phyloP scores from a whole-genome alignment of 306 rosid genomes.

The Prunus persica region DNA sequence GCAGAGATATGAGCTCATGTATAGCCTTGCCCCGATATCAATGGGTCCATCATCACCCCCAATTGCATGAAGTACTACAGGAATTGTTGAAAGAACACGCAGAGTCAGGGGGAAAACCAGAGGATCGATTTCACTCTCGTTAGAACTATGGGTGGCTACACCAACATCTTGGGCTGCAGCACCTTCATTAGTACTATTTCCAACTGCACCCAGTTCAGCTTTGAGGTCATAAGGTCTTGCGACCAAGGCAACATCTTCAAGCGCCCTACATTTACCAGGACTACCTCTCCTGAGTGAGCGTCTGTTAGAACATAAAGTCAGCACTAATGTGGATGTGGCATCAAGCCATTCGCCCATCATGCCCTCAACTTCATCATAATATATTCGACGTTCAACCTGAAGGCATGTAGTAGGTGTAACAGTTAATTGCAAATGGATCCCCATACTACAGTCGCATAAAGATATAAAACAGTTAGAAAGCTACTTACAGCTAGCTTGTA shows the following conservation, averaged over 20 bases:
- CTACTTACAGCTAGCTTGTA: slow-evolving; percentile 81
- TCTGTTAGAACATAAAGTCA: slow-evolving; percentile 47
- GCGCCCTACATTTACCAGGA: slow-evolving; percentile 57
- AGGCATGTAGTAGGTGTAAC: slow-evolving; percentile 1
- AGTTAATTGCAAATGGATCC: not conserved
- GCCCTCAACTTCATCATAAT: slow-evolving; percentile 85
- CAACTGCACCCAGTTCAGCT: slow-evolving; percentile 20
- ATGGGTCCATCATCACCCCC: slow-evolving; percentile 88
- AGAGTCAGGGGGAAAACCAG: slow-evolving; percentile 64
- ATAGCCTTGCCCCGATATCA: slow-evolving; percentile 75
- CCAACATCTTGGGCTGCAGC: slow-evolving; percentile 13
- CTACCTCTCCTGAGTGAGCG: slow-evolving; percentile 45
- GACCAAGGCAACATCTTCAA: slow-evolving; percentile 62
- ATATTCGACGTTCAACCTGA: slow-evolving; percentile 81
- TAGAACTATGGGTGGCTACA: slow-evolving; percentile 18
- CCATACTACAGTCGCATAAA: not conserved
- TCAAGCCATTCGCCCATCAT: slow-evolving; percentile 81
- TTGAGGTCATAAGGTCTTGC: slow-evolving; percentile 50
- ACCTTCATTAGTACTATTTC: slow-evolving; percentile 20
- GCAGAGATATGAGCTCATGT: slow-evolving; percentile 65
- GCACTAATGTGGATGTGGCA: slow-evolving; percentile 77
- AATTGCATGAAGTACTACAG: slow-evolving; percentile 73
- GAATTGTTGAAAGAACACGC: slow-evolving; percentile 61
- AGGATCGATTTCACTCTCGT: slow-evolving; percentile 46
- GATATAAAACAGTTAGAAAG: not conserved